Conservation (phyloP, 176 grass and related monocot genomes). For the Dendrocalamus sinicus region DNA sequence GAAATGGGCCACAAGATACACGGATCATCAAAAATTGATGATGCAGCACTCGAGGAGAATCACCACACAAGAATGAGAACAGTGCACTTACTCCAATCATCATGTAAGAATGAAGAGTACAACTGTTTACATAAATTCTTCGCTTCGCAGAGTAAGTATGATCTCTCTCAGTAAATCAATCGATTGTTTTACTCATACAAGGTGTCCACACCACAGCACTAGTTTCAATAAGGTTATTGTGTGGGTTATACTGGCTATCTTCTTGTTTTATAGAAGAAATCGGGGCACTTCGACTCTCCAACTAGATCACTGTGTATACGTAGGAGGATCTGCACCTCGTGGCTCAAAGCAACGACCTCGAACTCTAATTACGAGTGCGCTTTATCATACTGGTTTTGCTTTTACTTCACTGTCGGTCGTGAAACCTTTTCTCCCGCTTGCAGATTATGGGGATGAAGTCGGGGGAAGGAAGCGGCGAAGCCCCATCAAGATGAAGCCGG, state of each 20-base stretch:
- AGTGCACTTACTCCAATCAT: background rate
- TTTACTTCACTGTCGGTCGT: background rate
- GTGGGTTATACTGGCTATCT: background rate
- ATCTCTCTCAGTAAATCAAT: conserved; percentile 20
- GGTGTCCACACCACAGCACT: background rate
- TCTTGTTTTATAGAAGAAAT: conserved; percentile 1
- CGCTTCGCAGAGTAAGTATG: conserved; percentile 25
- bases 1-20: conserved; percentile 8
- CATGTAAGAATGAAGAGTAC: conserved; percentile 7
- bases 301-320: background rate
- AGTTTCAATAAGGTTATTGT: background rate
- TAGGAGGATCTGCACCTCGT: background rate
- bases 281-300: background rate
- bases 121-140: background rate
- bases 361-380: background rate
- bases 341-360: conserved; percentile 21
- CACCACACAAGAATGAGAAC: background rate
- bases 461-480: background rate
- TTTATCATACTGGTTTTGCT: background rate
- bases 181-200: background rate
- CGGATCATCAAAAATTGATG: background rate
- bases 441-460: conserved; percentile 16
- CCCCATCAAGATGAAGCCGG: background rate
- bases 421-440: background rate
- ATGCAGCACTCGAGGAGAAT: background rate